These are phyloP conservation scores for Omphalotus guepiniiformis DNA, from an alignment of 768 basidiomycete genomes.

Conservation along the genomic window DNA sequence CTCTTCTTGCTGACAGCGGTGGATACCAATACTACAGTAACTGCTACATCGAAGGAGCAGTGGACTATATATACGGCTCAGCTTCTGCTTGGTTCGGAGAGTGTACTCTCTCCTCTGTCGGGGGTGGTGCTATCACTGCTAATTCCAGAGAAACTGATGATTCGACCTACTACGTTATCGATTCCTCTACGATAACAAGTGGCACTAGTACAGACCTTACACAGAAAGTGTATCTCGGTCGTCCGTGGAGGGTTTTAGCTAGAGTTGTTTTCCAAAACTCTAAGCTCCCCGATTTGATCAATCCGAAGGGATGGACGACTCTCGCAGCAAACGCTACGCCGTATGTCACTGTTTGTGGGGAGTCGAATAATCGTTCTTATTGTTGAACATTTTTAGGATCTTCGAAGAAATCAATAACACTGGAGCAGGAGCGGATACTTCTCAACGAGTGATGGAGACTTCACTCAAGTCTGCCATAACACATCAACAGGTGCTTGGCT, in stretches of 20 bases:
- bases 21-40: constrained; percentile 26
- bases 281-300: constrained; percentile 19
- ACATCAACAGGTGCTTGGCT: constrained; percentile 19
- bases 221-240: constrained; percentile 20
- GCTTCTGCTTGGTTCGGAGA: constrained; percentile 27
- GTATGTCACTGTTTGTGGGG: constrained; percentile 13
- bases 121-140: constrained; percentile 25
- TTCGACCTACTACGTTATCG: constrained; percentile 23
- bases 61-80: constrained; percentile 24
- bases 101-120: constrained; percentile 21
- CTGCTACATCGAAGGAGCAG: constrained; percentile 24
- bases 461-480: constrained; percentile 16
- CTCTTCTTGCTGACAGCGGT: constrained; percentile 20
- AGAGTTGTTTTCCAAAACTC: constrained; percentile 25
- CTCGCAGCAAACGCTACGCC: constrained; percentile 21
- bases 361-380: not conserved
- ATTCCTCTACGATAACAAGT: constrained; percentile 20
- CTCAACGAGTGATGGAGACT: constrained; percentile 18
- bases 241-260: constrained; percentile 17
- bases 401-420: constrained; percentile 23
- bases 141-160: constrained; percentile 19
- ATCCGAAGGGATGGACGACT: constrained; percentile 22
- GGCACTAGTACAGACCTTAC: constrained; percentile 14
- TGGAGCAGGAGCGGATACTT: constrained; percentile 22
- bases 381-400: constrained; percentile 14